These are phyloP conservation scores for Penicillium sp. DNA, from an alignment of 2,329 filamentous ascomycete genomes.

Conservation along the genomic window DNA sequence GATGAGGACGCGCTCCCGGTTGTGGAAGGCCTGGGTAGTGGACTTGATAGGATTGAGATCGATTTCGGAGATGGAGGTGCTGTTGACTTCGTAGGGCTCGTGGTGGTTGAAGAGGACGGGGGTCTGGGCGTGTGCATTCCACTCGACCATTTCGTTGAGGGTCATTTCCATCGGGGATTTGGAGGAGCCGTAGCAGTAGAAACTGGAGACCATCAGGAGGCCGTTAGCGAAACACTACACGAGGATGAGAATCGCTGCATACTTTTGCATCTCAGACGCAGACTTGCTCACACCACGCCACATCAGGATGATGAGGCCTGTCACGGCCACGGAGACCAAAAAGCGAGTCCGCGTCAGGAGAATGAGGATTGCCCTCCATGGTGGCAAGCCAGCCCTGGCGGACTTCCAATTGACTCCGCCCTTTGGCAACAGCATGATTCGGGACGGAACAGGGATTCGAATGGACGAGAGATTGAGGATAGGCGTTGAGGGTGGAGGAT, in stretches of 20 bases:
- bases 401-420: constrained; percentile 92
- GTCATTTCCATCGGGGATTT: constrained; percentile 98
- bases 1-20: constrained; percentile 87
- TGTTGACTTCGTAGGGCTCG: constrained; percentile 82
- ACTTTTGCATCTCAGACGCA: constrained; percentile 91
- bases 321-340: constrained; percentile 73
- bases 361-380: constrained; percentile 72
- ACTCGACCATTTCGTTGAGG: constrained; percentile 85
- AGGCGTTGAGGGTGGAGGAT: not conserved
- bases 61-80: constrained; percentile 76
- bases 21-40: constrained; percentile 75
- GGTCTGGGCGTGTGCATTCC: constrained; percentile 86
- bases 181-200: constrained; percentile 94
- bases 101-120: constrained; percentile 98
- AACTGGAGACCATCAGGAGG: constrained; percentile 60
- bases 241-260: constrained; percentile 39
- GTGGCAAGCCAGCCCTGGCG: constrained; percentile 77
- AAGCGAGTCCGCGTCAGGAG: constrained; percentile 79
- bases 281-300: constrained; percentile 85
- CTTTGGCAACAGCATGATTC: constrained; percentile 84
- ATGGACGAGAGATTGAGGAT: constrained; percentile 7
- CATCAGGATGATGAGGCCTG: constrained; percentile 76
- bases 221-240: constrained; percentile 11
- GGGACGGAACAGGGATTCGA: constrained; percentile 13
- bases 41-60: constrained; percentile 86